A percentile compares a stretch with the other conserved stretches of the same genome.
These are phyloP conservation scores for Wickerhamiella vanderwaltii DNA, from an alignment of 805 yeast species.

Conservation along the genomic window DNA sequence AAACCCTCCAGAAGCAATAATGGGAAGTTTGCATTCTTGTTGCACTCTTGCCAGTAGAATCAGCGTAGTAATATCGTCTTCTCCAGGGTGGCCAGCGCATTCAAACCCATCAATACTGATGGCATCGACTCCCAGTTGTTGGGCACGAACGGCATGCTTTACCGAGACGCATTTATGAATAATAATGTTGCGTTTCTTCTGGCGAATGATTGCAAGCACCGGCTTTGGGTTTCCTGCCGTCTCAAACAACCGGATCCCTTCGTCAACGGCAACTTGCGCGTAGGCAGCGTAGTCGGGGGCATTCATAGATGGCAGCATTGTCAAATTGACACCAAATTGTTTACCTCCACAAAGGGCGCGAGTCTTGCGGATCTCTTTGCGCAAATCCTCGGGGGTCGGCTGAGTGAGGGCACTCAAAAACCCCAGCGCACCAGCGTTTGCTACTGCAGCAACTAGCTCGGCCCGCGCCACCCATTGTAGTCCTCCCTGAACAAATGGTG, in stretches of 20 bases:
- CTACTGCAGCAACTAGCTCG: slow-evolving; percentile 26
- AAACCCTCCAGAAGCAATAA: slow-evolving; percentile 27
- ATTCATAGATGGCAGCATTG: slow-evolving; percentile 26
- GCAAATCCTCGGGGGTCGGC: slow-evolving; percentile 25
- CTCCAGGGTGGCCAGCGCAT: slow-evolving; percentile 31
- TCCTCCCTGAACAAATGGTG: slow-evolving; percentile 27
- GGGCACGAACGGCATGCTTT: slow-evolving; percentile 26
- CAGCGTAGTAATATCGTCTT: slow-evolving; percentile 24
- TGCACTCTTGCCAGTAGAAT: slow-evolving; percentile 23
- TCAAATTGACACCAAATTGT: slow-evolving; percentile 27
- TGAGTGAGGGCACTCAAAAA: slow-evolving; percentile 24
- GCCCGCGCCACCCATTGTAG: slow-evolving; percentile 25
- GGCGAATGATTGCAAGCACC: slow-evolving; percentile 20
- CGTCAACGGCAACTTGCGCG: slow-evolving; percentile 26
- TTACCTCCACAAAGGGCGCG: slow-evolving; percentile 19
- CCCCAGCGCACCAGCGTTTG: slow-evolving; percentile 27
- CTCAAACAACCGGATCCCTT: slow-evolving; percentile 26
- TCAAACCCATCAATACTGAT: slow-evolving; percentile 28
- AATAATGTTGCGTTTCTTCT: slow-evolving; percentile 17
- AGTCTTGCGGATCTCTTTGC: slow-evolving; percentile 22
- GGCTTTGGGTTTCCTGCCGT: slow-evolving; percentile 28
- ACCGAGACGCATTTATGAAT: slow-evolving; percentile 27
- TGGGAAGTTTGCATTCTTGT: slow-evolving; percentile 25
- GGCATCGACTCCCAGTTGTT: slow-evolving; percentile 25
- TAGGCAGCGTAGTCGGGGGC: slow-evolving; percentile 26